Evolutionary conservation across 257 asterid genomes (phyloP).

Genomic region (Fraxinus anomala): DNA sequence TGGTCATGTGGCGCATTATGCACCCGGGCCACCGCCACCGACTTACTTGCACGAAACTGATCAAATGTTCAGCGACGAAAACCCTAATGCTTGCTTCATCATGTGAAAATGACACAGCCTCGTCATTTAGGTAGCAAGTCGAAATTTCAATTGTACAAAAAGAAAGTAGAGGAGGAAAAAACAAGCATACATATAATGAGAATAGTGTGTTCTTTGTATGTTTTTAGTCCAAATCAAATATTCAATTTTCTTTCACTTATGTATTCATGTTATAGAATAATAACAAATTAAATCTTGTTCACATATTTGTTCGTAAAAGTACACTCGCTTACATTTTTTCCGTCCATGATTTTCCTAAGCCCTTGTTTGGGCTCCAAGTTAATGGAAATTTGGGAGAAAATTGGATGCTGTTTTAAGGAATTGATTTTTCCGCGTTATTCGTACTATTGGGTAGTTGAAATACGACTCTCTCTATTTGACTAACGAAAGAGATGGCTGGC

Average conservation of each 20-base stretch:
- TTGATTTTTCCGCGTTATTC: neutral
- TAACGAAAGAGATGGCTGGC: constrained; percentile 9
- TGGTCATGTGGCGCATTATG: constrained; percentile 46
- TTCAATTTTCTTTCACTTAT: constrained; percentile 27
- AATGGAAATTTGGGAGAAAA: no score
- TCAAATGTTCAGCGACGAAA: constrained; percentile 83
- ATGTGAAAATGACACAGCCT: constrained; percentile 46
- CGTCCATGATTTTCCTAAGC: neutral
- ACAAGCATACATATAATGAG: constrained; percentile 16
- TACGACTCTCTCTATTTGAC: neutral
- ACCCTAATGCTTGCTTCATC: constrained; percentile 78
- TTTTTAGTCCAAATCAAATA: constrained; percentile 23
- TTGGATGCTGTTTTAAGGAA: neutral
- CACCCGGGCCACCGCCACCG: constrained; percentile 49
- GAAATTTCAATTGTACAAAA: constrained; percentile 38
- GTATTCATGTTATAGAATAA: neutral
- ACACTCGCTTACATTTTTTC: no score
- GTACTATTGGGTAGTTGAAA: constrained; percentile 18
- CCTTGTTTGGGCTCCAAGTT: no score
- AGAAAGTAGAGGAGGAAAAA: neutral
- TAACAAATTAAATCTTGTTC: constrained; percentile 4
- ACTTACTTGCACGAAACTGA: constrained; percentile 27
- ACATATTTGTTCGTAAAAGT: neutral
- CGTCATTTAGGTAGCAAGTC: constrained; percentile 8
- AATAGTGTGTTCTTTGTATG: constrained; percentile 20